Evolutionary conservation across 2,329 filamentous ascomycete species (phyloP).

Genomic region (Aspergillus sp.): DNA sequence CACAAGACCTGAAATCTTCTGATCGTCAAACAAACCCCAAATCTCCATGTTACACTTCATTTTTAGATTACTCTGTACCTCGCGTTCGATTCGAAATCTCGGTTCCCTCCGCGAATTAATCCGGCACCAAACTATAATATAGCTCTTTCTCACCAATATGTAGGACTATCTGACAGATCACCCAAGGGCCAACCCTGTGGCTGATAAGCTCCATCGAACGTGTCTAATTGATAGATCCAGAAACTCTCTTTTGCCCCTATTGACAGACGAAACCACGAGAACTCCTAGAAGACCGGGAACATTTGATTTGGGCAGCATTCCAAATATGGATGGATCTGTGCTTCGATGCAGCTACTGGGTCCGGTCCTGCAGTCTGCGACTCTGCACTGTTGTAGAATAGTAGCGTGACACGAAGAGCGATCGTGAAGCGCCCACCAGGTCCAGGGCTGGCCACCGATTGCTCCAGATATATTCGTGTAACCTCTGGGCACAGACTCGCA

Average conservation of each 20-base stretch:
- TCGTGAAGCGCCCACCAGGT: neutral
- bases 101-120: neutral
- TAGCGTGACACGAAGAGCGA: neutral
- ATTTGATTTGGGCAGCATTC: neutral
- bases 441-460: neutral
- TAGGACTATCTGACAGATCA: constrained; percentile 10
- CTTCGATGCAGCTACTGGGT: neutral
- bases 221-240: constrained; percentile 2
- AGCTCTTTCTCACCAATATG: constrained; percentile 2
- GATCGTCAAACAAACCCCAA: too few relatives aligned
- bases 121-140: neutral
- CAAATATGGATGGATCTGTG: neutral
- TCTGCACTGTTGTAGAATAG: neutral
- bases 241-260: neutral
- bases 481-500: neutral
- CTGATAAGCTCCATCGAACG: neutral
- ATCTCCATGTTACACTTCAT: too few relatives aligned
- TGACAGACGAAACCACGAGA: neutral
- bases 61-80: too few relatives aligned
- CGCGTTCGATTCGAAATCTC: neutral
- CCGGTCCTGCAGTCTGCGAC: neutral
- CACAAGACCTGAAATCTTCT: too few relatives aligned
- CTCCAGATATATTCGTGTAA: neutral
- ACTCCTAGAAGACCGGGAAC: neutral
- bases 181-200: neutral